A percentile compares a stretch with the other conserved stretches of the same genome.
Evolutionary conservation across 164 flowering plant species (phyloP).

Genomic region (Tetrastigma voinierianum): DNA sequence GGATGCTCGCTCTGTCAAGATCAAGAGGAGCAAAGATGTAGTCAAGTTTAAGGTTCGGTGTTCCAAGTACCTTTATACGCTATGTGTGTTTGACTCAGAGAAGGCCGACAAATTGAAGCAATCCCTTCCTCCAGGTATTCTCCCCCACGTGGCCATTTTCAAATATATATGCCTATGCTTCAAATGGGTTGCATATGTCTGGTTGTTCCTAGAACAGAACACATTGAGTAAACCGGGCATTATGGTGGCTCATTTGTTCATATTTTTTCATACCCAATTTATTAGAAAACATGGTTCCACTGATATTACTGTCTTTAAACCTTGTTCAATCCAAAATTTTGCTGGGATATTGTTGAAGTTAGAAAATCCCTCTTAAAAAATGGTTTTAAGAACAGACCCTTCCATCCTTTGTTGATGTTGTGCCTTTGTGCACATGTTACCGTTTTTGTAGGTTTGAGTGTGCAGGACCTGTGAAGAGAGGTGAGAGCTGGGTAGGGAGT

Average conservation of each 20-base stretch:
- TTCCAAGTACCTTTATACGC: conserved; percentile 71
- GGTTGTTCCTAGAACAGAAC: neutral
- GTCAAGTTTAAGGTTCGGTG: conserved; percentile 77
- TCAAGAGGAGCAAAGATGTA: conserved; percentile 61
- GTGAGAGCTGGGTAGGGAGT: neutral
- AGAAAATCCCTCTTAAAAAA: too few species aligned
- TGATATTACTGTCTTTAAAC: too few species aligned
- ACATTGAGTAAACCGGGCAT: too few species aligned
- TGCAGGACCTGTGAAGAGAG: conserved; percentile 25
- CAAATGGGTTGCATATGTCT: neutral
- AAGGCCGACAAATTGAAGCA: conserved; percentile 82
- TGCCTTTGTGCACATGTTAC: too few species aligned
- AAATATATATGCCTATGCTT: neutral
- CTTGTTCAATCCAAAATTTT: too few species aligned
- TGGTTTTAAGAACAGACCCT: too few species aligned
- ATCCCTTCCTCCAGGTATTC: conserved; percentile 60
- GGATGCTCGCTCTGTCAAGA: conserved; percentile 66
- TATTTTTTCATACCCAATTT: neutral
- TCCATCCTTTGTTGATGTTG: too few species aligned
- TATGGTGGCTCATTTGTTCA: neutral
- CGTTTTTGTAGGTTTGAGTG: conserved; percentile 21
- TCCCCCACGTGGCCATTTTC: too few species aligned
- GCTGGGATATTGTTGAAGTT: too few species aligned
- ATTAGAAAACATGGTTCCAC: too few species aligned
- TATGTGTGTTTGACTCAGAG: conserved; percentile 57